Evolutionary conservation across 352 stramenopile species (phyloP), one percentile per base, ranked within the genome.

Genomic region (Phytophthora cajani): DNA sequence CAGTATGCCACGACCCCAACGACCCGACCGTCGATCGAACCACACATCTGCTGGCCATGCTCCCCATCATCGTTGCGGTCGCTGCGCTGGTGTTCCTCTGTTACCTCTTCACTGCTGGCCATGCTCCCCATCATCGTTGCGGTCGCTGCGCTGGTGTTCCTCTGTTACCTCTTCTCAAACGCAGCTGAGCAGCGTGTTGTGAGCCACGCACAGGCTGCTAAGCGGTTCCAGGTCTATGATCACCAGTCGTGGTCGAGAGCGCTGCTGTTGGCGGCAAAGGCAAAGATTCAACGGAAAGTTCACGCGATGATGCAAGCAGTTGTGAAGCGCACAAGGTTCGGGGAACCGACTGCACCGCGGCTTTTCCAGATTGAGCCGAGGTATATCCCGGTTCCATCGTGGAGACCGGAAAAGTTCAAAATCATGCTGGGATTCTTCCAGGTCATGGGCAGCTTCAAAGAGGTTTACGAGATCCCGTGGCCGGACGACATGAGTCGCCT

Each of bases 341-440:
- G 58, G 19, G 62, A 47, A 27, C 36, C 62, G 23, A n/a, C 17
- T 2, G 46, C 7, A 6, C 12, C 19, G 17, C 32, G 55, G 25
- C 57, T 87, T 23, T 93, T 93, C 51, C 47, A 71, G 0, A 90
- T 92, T 30, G 56, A 67, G 7, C 82, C 66, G 1, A 57, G 55
- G 3, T 5, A 19, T 9, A 60, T 72, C 5, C 42, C 68, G 21
- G 64, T 74, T 6, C 72, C 81, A 16, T 21, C 67, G 11, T 82
- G 86, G 40, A 77, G 81, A 9, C 71, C 84, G 3, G 86, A 93
- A 32, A 93, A 93, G 57, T 86, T 93, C 54, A 93, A 93, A 72
- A 93, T 93, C 38, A 58, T 93, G 64, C 62, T 93, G 12, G 82
- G 77, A 10, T 93, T 92, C 63, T 92, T 93, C 62, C 86, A 93